Conservation (phyloP, 345 rosid genomes). For the Eucalyptus victrix region DNA sequence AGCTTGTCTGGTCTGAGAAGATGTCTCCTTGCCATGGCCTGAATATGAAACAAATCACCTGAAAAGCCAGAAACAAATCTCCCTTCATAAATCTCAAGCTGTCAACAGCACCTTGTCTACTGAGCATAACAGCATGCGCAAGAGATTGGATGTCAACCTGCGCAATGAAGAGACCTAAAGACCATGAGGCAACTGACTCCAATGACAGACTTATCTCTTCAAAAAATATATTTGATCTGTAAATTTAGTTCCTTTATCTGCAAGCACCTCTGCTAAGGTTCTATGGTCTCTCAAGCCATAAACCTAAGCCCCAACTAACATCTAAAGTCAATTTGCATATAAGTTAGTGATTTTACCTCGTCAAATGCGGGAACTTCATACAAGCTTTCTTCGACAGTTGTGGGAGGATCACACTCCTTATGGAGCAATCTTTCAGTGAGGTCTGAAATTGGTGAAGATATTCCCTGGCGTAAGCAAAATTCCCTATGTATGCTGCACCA, state of each 20-base stretch:
- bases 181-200: neutral
- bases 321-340: neutral
- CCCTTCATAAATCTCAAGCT: constrained; percentile 94
- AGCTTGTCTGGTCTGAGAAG: neutral
- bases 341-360: constrained; percentile 40
- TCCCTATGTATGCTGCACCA: constrained; percentile 76
- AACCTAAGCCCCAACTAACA: neutral
- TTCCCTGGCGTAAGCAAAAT: constrained; percentile 74
- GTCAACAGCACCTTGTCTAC: constrained; percentile 95
- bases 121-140: constrained; percentile 91
- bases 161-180: neutral
- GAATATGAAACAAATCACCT: constrained; percentile 22
- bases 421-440: constrained; percentile 80
- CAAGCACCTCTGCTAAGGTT: neutral
- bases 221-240: neutral
- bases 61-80: constrained; percentile 87
- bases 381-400: constrained; percentile 53
- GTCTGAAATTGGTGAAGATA: constrained; percentile 72
- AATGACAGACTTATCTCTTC: neutral
- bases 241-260: neutral
- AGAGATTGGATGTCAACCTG: constrained; percentile 97
- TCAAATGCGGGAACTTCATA: constrained; percentile 86
- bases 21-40: neutral
- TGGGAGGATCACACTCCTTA: constrained; percentile 85
- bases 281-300: neutral